A percentile compares a stretch with the other conserved stretches of the same genome.
Conservation (phyloP, 495 filamentous ascomycete genomes). For the Cercophora scortea region DNA sequence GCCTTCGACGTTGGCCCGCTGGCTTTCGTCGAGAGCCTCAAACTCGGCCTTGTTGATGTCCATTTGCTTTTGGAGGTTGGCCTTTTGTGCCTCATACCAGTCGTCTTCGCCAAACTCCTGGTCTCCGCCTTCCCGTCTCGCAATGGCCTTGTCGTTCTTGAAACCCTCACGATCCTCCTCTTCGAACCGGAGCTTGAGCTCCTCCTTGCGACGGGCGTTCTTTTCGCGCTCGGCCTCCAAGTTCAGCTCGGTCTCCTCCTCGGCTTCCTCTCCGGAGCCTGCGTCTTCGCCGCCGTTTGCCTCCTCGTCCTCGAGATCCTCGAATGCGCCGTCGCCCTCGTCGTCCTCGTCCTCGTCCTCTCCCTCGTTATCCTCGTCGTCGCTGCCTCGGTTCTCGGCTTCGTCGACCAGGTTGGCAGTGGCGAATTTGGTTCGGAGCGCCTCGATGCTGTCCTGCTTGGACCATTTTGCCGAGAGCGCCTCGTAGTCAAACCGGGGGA, state of each 20-base stretch:
- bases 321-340: slow-evolving; percentile 82
- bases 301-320: slow-evolving; percentile 63
- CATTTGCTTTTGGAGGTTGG: slow-evolving; percentile 84
- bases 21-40: slow-evolving; percentile 69
- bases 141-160: slow-evolving; percentile 71
- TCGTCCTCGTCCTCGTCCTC: slow-evolving; percentile 70
- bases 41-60: slow-evolving; percentile 93
- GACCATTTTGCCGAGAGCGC: slow-evolving; percentile 80
- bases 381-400: slow-evolving; percentile 38
- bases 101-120: slow-evolving; percentile 93
- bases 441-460: slow-evolving; percentile 66
- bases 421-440: slow-evolving; percentile 64
- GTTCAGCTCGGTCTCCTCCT: slow-evolving; percentile 28
- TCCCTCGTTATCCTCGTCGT: slow-evolving; percentile 39
- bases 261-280: slow-evolving; percentile 67
- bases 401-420: slow-evolving; percentile 52
- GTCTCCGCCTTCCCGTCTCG: slow-evolving; percentile 50
- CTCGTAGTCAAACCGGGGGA: slow-evolving; percentile 75
- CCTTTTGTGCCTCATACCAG: slow-evolving; percentile 97
- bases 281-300: slow-evolving; percentile 62
- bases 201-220: slow-evolving; percentile 89
- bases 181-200: slow-evolving; percentile 88
- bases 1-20: slow-evolving; percentile 77
- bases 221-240: slow-evolving; percentile 68
- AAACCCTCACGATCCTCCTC: slow-evolving; percentile 95